Percentiles rank a stretch among this genome's conserved stretches.
These are phyloP conservation scores for Noccaea caerulescens DNA, from an alignment of 345 rosid genomes.

Conservation along the genomic window DNA sequence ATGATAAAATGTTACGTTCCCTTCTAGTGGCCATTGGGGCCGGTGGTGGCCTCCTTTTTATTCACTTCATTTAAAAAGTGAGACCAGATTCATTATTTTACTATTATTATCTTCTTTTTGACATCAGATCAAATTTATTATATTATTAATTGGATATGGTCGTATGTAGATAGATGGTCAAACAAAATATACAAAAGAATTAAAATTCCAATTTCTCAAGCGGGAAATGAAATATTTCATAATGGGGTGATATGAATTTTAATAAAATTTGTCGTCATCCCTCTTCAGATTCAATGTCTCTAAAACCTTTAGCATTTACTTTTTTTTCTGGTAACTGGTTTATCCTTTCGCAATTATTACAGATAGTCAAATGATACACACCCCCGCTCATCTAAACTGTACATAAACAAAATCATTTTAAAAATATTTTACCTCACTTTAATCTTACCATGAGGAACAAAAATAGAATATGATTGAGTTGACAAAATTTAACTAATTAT, in stretches of 20 bases:
- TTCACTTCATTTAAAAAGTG: constrained; percentile 30
- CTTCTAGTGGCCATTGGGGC: constrained; percentile 32
- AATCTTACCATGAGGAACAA: too few species aligned
- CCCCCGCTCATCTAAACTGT: not conserved
- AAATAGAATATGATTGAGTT: too few species aligned
- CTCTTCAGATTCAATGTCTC: constrained; percentile 33
- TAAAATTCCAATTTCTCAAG: constrained; percentile 34
- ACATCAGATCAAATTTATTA: constrained; percentile 15
- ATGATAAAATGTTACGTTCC: constrained; percentile 30
- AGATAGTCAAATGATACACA: constrained; percentile 16
- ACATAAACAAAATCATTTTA: not conserved
- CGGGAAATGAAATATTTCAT: constrained; percentile 30
- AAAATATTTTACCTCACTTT: too few species aligned
- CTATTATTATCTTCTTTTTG: constrained; percentile 12
- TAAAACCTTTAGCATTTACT: constrained; percentile 1
- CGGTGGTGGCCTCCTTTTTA: constrained; percentile 35
- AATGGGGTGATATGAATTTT: constrained; percentile 8
- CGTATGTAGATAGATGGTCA: not conserved
- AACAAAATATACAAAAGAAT: constrained; percentile 4
- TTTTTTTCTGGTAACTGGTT: not conserved
- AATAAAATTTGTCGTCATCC: constrained; percentile 17
- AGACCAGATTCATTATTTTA: constrained; percentile 15
- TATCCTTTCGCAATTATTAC: constrained; percentile 21
- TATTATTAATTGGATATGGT: constrained; percentile 3
- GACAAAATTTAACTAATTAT: not conserved